Evolutionary conservation across 768 basidiomycete species (phyloP), one percentile per base, ranked within the genome.

Genomic region (Panaeolus papilionaceus): DNA sequence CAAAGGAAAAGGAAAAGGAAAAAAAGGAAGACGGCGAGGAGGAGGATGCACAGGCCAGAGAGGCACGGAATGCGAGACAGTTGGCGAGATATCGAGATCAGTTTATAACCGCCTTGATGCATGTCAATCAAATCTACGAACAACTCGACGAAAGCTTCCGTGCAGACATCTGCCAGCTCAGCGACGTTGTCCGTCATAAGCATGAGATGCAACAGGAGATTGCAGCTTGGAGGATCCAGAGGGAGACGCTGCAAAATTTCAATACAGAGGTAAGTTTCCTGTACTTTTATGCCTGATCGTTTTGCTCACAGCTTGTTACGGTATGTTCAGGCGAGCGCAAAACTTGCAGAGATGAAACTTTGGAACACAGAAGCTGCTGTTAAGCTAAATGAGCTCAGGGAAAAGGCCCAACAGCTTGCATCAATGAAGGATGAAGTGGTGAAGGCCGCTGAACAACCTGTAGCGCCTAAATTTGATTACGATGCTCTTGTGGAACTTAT

Each of bases 1-100:
- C 74, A 28, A 64, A 69, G 20, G 75, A 72, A 28, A 78, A 81
- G 38, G 76, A 5, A 33, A 33, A 77, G 23, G 79, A 79, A 81
- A 45, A 79, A 79, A 26, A 79, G 80, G 18, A 80, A 80, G n/a
- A 82, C 79, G 45, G 80, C 85, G 11, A 78, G 76, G 16, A 47
- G 14, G 54, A 58, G 28, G 33, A 28, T 33, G 54, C 10, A 28
- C 26, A 58, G 28, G 42, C 42, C n/a, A 44, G 16, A 44, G 42
- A 44, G 42, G 42, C 42, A 14, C 33, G 26, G 54, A 7, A 4
- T 9, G 6, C 5, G 6, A 14, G 11, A 10, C 20, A 33, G 12
- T 6, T 58, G 11, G 12, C 11, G 4, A 14, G 6, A 33, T 58
- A 28, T 23, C 47, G 47, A 23, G 47, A 49, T 12, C 28, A 16